Evolutionary conservation across 2,329 filamentous ascomycete genomes (phyloP).

Genomic region (Pseudocercospora eumusae): DNA sequence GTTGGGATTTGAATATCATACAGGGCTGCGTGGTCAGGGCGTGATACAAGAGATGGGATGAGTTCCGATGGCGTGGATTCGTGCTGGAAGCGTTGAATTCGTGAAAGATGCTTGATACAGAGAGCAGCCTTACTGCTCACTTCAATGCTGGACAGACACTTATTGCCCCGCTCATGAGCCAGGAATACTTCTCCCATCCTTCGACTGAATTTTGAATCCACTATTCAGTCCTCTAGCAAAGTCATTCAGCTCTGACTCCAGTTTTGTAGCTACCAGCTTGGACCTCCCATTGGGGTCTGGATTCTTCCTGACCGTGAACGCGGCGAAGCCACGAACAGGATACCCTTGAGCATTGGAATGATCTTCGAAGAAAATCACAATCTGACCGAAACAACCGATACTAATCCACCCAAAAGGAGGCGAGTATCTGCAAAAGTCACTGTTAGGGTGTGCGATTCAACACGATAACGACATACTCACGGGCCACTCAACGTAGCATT

Average conservation of each 20-base stretch:
- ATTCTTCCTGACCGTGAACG: background rate
- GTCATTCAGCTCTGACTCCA: background rate
- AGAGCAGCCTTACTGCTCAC: no score
- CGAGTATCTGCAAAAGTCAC: background rate
- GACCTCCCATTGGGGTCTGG: background rate
- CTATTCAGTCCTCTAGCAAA: background rate
- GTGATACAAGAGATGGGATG: no score
- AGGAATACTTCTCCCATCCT: background rate
- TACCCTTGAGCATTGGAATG: background rate
- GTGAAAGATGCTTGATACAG: no score
- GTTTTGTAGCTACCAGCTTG: background rate
- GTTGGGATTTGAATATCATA: no score
- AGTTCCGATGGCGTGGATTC: no score
- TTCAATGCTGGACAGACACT: no score
- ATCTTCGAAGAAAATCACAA: background rate
- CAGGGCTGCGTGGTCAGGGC: no score
- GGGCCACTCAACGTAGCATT: background rate
- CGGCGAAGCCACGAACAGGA: background rate
- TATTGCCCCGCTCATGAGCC: no score
- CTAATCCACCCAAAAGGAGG: background rate
- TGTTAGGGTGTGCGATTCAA: background rate
- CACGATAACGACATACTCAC: background rate
- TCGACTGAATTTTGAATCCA: background rate
- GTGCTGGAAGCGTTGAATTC: no score
- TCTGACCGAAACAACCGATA: background rate